A percentile compares a stretch with the other conserved stretches of the same genome.
These are phyloP conservation scores for Cyberlindnera veronae DNA, from an alignment of 805 yeast species.

Conservation along the genomic window DNA sequence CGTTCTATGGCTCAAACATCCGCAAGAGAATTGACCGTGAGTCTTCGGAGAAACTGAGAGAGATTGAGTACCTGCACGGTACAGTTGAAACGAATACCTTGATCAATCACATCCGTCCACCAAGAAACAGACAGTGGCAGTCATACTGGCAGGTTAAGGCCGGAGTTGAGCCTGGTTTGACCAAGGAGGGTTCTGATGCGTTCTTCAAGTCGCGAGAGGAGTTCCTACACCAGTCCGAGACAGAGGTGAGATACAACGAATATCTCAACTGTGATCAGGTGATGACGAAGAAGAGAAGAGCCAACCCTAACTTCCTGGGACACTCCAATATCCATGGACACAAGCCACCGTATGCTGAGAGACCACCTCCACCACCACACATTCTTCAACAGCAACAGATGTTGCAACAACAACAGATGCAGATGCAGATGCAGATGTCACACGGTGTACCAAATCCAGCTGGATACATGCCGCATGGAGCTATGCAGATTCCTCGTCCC, in stretches of 20 bases:
- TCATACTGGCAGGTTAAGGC: constrained; percentile 43
- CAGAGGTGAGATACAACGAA: constrained; percentile 34
- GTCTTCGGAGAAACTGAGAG: constrained; percentile 38
- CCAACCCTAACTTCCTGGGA: constrained; percentile 47
- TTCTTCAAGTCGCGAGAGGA: constrained; percentile 31
- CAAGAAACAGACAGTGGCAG: constrained; percentile 45
- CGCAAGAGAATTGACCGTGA: constrained; percentile 29
- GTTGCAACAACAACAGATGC: not conserved
- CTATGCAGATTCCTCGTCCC: constrained; percentile 1
- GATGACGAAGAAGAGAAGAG: constrained; percentile 40
- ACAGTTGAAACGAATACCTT: constrained; percentile 43
- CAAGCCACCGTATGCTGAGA: constrained; percentile 41
- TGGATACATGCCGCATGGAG: not conserved
- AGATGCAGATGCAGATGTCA: no score
- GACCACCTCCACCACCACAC: constrained; percentile 8
- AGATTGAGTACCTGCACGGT: constrained; percentile 48
- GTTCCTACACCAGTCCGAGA: constrained; percentile 28
- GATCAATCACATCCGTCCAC: constrained; percentile 38
- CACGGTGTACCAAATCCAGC: no score
- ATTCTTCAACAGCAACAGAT: not conserved
- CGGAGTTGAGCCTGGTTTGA: constrained; percentile 36
- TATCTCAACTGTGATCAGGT: constrained; percentile 40
- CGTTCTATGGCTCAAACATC: constrained; percentile 33
- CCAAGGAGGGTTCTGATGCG: constrained; percentile 23
- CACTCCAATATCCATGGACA: constrained; percentile 41